These are phyloP conservation scores for Cryptococcus maquisensis DNA, from an alignment of 1,284 basidiomycete genomes.

Conservation along the genomic window DNA sequence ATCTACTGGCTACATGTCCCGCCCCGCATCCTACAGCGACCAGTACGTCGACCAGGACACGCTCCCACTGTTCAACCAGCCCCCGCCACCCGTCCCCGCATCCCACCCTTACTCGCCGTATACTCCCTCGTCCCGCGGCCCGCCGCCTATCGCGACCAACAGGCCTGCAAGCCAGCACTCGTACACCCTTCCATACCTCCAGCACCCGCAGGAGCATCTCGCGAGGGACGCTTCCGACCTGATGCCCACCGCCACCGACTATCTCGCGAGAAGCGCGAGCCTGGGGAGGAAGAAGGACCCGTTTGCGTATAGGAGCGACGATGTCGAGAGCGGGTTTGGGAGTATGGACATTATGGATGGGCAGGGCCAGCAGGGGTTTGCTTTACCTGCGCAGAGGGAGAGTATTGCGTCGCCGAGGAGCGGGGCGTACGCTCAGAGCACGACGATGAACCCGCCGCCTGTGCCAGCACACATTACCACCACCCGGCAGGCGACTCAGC, in stretches of 20 bases:
- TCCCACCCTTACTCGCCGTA: constrained; percentile 15
- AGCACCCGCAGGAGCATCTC: constrained; percentile 10
- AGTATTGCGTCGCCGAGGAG: constrained; percentile 14
- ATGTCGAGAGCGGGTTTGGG: constrained; percentile 46
- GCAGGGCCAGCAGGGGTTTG: constrained; percentile 3
- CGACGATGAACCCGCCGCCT: constrained; percentile 34
- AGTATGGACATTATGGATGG: constrained; percentile 26
- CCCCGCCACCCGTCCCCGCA: constrained; percentile 5
- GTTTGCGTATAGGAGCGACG: constrained; percentile 44
- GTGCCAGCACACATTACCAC: constrained; percentile 20
- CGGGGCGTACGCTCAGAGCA: not conserved
- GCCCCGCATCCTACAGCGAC: constrained; percentile 37
- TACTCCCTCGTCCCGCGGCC: constrained; percentile 2
- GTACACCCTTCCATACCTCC: not conserved
- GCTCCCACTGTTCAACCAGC: constrained; percentile 36
- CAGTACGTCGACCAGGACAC: constrained; percentile 21
- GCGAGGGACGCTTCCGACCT: not conserved
- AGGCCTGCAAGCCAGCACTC: not conserved
- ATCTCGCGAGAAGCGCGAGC: constrained; percentile 40
- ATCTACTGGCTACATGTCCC: constrained; percentile 24
- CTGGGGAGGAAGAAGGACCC: constrained; percentile 44
- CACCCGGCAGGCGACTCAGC: constrained; percentile 7
- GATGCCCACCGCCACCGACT: constrained; percentile 26
- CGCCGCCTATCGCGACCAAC: not conserved
- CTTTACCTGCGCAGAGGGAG: not conserved